A percentile compares a stretch with the other conserved stretches of the same genome.
Conservation (phyloP, 176 grass and related monocot species). For the Musa itinerans region DNA sequence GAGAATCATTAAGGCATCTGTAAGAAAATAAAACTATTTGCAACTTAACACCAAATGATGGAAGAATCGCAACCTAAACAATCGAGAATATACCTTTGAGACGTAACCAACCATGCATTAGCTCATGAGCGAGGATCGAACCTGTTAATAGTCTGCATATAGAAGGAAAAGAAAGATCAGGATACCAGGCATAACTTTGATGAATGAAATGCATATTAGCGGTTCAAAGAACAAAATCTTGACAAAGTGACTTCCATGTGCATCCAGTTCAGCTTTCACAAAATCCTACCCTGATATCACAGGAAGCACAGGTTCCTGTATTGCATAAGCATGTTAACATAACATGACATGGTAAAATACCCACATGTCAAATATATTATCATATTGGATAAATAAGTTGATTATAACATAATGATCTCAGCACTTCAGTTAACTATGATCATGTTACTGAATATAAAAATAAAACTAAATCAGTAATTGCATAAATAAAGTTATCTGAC, state of each 20-base stretch:
- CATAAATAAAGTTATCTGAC: not conserved
- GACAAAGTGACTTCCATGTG: not conserved
- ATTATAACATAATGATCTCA: not conserved
- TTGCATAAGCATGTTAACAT: not conserved
- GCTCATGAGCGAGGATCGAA: conserved; percentile 95
- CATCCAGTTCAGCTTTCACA: not conserved
- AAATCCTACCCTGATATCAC: not conserved
- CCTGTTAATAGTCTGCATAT: conserved; percentile 82
- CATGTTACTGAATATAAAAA: not conserved
- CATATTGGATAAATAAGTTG: not conserved
- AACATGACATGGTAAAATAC: no score
- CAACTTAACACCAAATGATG: not conserved
- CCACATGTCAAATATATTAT: no score
- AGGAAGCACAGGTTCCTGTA: not conserved
- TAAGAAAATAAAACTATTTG: not conserved
- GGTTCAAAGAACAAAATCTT: not conserved
- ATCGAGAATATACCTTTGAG: conserved; percentile 56
- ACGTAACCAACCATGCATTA: conserved; percentile 94
- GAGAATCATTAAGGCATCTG: not conserved
- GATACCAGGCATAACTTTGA: not conserved
- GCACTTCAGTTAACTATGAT: not conserved
- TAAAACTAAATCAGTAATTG: not conserved
- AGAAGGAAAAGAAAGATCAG: not conserved
- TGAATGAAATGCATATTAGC: not conserved
- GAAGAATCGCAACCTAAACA: not conserved